Evolutionary conservation across 2,329 filamentous ascomycete species (phyloP).

Genomic region (Sporothrix luriei): DNA sequence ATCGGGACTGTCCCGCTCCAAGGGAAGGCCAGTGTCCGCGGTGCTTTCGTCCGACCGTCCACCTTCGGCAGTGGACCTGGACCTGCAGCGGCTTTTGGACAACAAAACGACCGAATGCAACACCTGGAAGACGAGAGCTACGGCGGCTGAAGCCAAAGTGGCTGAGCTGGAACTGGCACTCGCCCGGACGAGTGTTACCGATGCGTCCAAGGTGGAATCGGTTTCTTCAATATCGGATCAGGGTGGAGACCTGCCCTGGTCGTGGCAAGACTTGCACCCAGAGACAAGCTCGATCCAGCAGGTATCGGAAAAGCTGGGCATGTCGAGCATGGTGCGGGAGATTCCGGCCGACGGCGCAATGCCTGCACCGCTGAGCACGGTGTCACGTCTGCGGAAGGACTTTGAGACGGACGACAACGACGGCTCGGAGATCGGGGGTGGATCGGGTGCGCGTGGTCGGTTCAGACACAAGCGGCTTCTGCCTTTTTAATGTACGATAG

Average conservation of each 20-base stretch:
- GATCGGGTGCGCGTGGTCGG: conserved; percentile 27
- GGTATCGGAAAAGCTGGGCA: neutral
- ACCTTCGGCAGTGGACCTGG: conserved; percentile 46
- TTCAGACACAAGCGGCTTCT: conserved; percentile 25
- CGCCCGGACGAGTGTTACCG: conserved; percentile 32
- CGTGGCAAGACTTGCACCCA: conserved; percentile 19
- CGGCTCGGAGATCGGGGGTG: conserved; percentile 28
- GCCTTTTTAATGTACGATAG: conserved; percentile 28
- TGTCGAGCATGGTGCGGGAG: conserved; percentile 15
- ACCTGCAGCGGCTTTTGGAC: conserved; percentile 53
- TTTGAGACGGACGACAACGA: conserved; percentile 28
- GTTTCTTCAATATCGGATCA: neutral
- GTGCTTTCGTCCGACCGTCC: neutral
- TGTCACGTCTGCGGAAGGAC: conserved; percentile 1
- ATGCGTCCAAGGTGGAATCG: neutral
- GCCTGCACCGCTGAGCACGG: neutral
- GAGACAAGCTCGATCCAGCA: neutral
- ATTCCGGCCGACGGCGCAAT: neutral
- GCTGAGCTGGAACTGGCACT: conserved; percentile 48
- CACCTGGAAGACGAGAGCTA: conserved; percentile 59
- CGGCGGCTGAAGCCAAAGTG: conserved; percentile 58
- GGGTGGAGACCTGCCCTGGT: conserved; percentile 9
- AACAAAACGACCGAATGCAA: conserved; percentile 47
- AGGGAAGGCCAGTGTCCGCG: neutral
- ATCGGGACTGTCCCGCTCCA: neutral